Evolutionary conservation across 371 early-diverging fungal genomes (phyloP).

Genomic region (Mucor indicus): DNA sequence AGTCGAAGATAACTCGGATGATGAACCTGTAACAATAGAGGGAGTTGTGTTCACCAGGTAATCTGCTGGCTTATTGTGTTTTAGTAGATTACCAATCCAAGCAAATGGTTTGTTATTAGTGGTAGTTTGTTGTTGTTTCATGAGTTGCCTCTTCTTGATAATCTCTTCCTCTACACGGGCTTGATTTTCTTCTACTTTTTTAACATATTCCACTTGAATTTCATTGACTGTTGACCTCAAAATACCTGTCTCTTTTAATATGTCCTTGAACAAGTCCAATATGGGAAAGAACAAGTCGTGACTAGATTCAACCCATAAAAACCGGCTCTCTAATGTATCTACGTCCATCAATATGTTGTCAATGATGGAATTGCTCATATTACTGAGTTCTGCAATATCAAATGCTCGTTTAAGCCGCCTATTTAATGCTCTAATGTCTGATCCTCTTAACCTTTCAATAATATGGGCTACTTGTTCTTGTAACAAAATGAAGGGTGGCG

Average conservation of each 20-base stretch:
- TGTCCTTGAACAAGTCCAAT: slow-evolving; percentile 51
- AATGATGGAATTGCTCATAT: slow-evolving; percentile 70
- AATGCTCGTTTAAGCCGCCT: slow-evolving; percentile 61
- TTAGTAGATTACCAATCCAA: too few species aligned
- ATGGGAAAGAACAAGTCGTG: slow-evolving; percentile 47
- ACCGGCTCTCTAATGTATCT: slow-evolving; percentile 46
- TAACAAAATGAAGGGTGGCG: slow-evolving; percentile 4
- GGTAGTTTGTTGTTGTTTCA: too few species aligned
- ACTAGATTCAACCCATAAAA: slow-evolving; percentile 49
- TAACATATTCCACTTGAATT: slow-evolving; percentile 63
- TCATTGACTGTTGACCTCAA: slow-evolving; percentile 62
- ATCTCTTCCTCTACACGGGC: slow-evolving; percentile 49
- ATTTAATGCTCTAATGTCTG: slow-evolving; percentile 58
- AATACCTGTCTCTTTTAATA: slow-evolving; percentile 58
- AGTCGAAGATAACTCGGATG: too few species aligned
- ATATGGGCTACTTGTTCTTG: slow-evolving; percentile 23
- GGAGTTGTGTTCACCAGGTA: too few species aligned
- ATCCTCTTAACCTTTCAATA: slow-evolving; percentile 46
- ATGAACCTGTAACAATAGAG: too few species aligned
- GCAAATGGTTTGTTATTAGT: too few species aligned
- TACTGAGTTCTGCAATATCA: slow-evolving; percentile 67
- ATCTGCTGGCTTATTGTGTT: too few species aligned
- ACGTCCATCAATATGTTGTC: slow-evolving; percentile 63
- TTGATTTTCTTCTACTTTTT: slow-evolving; percentile 47
- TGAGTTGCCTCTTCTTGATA: slow-evolving; percentile 20